A percentile compares a stretch with the other conserved stretches of the same genome.
Evolutionary conservation across 2,329 filamentous ascomycete genomes (phyloP).

Genomic region (Hypocrella siamensis): DNA sequence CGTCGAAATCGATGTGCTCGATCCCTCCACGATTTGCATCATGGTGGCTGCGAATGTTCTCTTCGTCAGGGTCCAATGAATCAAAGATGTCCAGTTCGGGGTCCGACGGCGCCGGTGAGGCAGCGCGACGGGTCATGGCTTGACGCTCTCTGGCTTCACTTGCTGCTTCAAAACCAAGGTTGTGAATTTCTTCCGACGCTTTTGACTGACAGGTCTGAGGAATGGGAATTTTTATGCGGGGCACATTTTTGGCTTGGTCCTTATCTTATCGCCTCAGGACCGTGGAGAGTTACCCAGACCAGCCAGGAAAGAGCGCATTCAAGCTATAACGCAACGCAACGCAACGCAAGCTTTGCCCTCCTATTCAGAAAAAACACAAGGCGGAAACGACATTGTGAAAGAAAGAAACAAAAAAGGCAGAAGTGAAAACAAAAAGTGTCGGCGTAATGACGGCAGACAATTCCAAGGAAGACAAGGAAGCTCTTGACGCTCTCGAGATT

Average conservation of each 20-base stretch:
- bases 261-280: slow-evolving; percentile 25
- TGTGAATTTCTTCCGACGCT: too few relatives aligned
- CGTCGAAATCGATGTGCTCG: slow-evolving; percentile 39
- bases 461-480: slow-evolving; percentile 49
- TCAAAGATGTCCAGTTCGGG: slow-evolving; percentile 81
- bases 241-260: neutral
- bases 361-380: too few relatives aligned
- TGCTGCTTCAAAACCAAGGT: too few relatives aligned
- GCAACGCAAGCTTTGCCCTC: too few relatives aligned
- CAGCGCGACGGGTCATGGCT: slow-evolving; percentile 56
- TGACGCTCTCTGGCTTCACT: too few relatives aligned
- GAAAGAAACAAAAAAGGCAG: too few relatives aligned
- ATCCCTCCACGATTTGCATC: slow-evolving; percentile 15
- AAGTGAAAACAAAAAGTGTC: neutral
- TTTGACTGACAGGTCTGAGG: too few relatives aligned
- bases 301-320: too few relatives aligned
- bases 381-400: too few relatives aligned
- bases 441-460: slow-evolving; percentile 20
- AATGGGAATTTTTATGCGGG: slow-evolving; percentile 20
- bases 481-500: slow-evolving; percentile 64
- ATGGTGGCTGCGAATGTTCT: slow-evolving; percentile 27
- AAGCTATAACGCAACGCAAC: too few relatives aligned
- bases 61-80: slow-evolving; percentile 52
- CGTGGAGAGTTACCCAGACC: too few relatives aligned
- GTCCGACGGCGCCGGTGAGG: slow-evolving; percentile 75